phyloP scores from a whole-genome alignment of 305 asterid genomes.

The Ilex paraguariensis region DNA sequence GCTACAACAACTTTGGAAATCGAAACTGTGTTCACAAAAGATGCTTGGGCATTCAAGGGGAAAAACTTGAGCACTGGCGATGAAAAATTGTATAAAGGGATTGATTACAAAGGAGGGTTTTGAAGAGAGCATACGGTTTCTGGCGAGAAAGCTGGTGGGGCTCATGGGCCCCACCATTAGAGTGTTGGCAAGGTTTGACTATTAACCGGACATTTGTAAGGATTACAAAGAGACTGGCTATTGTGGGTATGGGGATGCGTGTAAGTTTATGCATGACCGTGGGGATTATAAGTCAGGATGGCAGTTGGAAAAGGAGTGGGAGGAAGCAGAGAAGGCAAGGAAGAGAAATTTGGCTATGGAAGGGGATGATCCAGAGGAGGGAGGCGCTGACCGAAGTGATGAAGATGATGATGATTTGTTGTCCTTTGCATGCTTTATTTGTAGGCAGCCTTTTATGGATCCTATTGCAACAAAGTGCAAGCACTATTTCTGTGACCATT shows the following conservation, averaged over 20 bases:
- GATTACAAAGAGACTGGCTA: conserved; percentile 96
- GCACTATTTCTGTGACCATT: conserved; percentile 96
- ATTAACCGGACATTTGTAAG: conserved; percentile 96
- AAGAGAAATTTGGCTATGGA: conserved; percentile 60
- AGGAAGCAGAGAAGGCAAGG: conserved; percentile 78
- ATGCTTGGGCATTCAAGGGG: conserved; percentile 82
- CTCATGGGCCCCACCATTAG: conserved; percentile 90
- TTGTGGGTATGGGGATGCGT: conserved; percentile 96
- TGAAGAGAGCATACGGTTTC: conserved; percentile 86
- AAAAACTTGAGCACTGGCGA: conserved; percentile 46
- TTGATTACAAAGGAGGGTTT: conserved; percentile 92
- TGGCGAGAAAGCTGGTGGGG: conserved; percentile 91
- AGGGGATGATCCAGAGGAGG: conserved; percentile 51
- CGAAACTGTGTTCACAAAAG: conserved; percentile 83
- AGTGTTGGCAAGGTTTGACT: conserved; percentile 90
- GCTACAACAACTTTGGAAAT: conserved; percentile 93
- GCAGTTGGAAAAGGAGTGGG: conserved; percentile 97
- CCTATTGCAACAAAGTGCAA: conserved; percentile 93
- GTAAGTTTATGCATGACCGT: conserved; percentile 97
- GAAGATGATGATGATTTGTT: conserved; percentile 51
- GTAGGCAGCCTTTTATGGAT: conserved; percentile 83
- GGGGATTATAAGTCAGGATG: conserved; percentile 98
- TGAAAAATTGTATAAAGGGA: conserved; percentile 72
- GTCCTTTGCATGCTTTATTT: conserved; percentile 91
- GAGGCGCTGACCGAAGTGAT: conserved; percentile 41